Conservation (phyloP, 768 basidiomycete species). For the Trametopsis cervina region DNA sequence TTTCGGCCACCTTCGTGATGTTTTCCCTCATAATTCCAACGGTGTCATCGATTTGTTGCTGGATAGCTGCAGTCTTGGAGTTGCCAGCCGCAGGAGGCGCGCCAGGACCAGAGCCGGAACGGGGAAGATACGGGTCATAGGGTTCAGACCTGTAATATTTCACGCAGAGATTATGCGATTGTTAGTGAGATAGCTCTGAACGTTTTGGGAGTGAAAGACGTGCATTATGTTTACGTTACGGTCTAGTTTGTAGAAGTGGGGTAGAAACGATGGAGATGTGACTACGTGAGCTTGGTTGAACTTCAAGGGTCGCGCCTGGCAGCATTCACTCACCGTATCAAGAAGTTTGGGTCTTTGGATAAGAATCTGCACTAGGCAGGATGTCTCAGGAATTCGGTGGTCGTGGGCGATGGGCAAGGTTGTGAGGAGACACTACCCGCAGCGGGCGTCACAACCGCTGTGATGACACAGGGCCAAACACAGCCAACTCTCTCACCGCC, state of each 20-base stretch:
- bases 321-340: not conserved
- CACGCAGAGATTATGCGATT: too few species aligned
- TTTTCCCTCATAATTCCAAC: conserved; percentile 98
- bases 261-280: not conserved
- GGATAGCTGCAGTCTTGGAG: conserved; percentile 89
- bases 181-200: too few species aligned
- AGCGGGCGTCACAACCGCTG: not conserved
- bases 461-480: not conserved
- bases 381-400: not conserved
- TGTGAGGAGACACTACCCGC: not conserved
- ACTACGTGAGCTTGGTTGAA: not conserved
- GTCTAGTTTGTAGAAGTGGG: not conserved
- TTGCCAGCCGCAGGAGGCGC: conserved; percentile 49
- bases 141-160: conserved; percentile 75
- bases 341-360: not conserved
- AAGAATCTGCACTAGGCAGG: not conserved
- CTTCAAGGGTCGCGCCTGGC: too few species aligned
- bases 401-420: not conserved
- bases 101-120: conserved; percentile 58
- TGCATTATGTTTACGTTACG: not conserved
- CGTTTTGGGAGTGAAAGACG: too few species aligned
- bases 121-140: conserved; percentile 97
- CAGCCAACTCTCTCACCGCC: not conserved
- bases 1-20: conserved; percentile 91
- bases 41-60: conserved; percentile 95